A percentile compares a stretch with the other conserved stretches of the same genome.
Conservation (phyloP, 2,329 filamentous ascomycete genomes). For the Orbilia blumenaviensis region DNA sequence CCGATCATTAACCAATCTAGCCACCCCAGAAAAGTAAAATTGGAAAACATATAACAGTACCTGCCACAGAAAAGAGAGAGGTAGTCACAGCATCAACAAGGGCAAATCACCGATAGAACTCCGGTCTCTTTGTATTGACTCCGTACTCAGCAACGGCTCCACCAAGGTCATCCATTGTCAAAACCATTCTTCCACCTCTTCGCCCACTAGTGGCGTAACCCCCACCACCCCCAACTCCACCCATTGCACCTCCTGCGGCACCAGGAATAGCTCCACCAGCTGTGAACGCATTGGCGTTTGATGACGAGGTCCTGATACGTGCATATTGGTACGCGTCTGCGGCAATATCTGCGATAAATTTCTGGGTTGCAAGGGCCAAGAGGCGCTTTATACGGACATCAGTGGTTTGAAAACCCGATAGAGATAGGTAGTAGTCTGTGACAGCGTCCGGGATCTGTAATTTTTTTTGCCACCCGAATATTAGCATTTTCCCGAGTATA, state of each 20-base stretch:
- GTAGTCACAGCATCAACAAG: too few relatives aligned
- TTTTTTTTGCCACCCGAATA: background rate
- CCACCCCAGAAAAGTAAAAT: background rate
- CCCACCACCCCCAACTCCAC: constrained; percentile 62
- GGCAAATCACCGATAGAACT: constrained; percentile 81
- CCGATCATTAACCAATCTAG: constrained; percentile 8
- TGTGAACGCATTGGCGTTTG: constrained; percentile 78
- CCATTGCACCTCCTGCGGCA: constrained; percentile 66
- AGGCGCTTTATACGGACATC: constrained; percentile 90
- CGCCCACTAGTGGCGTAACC: constrained; percentile 80
- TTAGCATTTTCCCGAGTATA: too few relatives aligned
- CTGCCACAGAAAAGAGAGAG: too few relatives aligned
- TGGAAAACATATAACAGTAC: too few relatives aligned
- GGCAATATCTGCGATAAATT: constrained; percentile 97
- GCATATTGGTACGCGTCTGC: constrained; percentile 98
- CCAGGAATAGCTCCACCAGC: constrained; percentile 69
- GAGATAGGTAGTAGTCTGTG: constrained; percentile 96
- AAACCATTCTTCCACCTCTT: constrained; percentile 87
- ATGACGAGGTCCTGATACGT: constrained; percentile 88
- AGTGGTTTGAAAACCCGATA: constrained; percentile 90
- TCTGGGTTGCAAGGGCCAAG: constrained; percentile 95
- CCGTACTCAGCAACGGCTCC: constrained; percentile 99
- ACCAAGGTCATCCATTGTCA: constrained; percentile 98
- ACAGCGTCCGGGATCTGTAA: constrained; percentile 94
- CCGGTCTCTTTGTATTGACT: constrained; percentile 94